Conservation (phyloP, 345 rosid species). For the Bruguiera gymnorhiza region DNA sequence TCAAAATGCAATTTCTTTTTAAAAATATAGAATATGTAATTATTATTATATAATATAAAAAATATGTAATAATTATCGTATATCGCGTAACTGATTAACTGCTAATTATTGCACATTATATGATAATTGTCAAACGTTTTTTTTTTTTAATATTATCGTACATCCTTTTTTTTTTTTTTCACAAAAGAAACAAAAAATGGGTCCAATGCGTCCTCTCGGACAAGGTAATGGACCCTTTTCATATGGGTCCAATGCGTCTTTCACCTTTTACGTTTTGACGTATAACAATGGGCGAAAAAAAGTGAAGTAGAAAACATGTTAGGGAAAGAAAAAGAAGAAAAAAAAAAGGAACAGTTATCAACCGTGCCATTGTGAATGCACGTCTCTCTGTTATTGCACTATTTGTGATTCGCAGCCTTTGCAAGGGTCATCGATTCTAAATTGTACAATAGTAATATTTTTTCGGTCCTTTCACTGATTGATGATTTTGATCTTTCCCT, state of each 20-base stretch:
- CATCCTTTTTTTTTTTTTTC: too few species aligned
- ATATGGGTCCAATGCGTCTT: slow-evolving; percentile 34
- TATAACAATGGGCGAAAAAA: not conserved
- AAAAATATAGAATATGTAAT: too few species aligned
- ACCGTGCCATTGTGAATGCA: not conserved
- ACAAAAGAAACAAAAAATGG: too few species aligned
- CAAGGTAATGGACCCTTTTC: not conserved
- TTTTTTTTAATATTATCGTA: too few species aligned
- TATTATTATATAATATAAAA: too few species aligned
- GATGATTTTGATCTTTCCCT: not conserved
- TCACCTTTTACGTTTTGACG: not conserved
- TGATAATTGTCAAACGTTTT: too few species aligned
- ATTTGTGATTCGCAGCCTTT: not conserved
- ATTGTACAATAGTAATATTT: not conserved
- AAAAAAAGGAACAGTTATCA: not conserved
- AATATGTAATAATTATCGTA: too few species aligned
- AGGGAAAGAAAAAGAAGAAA: not conserved
- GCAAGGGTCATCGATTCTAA: not conserved
- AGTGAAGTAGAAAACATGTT: not conserved
- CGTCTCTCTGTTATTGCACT: not conserved
- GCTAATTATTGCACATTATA: too few species aligned
- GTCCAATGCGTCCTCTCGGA: too few species aligned
- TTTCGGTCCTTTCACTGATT: not conserved
- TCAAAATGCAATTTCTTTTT: too few species aligned
- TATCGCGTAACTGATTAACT: too few species aligned